A percentile compares a stretch with the other conserved stretches of the same genome.
phyloP scores from a whole-genome alignment of 768 basidiomycete genomes.

The Tephrocybe rancida region DNA sequence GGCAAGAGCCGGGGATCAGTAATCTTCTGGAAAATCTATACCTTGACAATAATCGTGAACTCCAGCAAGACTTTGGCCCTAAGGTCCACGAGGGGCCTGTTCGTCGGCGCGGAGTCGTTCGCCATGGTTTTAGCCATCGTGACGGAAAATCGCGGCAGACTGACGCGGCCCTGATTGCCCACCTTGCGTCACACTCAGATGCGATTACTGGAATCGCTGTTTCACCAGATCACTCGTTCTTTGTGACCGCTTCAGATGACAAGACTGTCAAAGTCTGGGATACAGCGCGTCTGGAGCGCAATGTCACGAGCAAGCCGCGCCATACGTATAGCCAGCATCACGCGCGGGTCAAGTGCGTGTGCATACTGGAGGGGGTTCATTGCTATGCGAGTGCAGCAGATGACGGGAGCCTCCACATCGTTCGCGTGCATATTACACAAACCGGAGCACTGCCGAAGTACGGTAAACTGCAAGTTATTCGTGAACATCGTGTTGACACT shows the following conservation, averaged over 20 bases:
- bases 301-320: slow-evolving; percentile 84
- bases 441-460: slow-evolving; percentile 81
- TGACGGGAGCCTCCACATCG: slow-evolving; percentile 82
- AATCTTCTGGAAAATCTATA: slow-evolving; percentile 90
- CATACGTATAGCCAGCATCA: slow-evolving; percentile 65
- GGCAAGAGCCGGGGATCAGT: slow-evolving; percentile 87
- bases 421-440: slow-evolving; percentile 75
- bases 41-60: slow-evolving; percentile 82
- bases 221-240: slow-evolving; percentile 94
- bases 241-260: slow-evolving; percentile 92
- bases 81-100: slow-evolving; percentile 80
- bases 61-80: slow-evolving; percentile 92
- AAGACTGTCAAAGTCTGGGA: slow-evolving; percentile 94
- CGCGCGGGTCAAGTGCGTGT: slow-evolving; percentile 67
- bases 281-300: slow-evolving; percentile 89
- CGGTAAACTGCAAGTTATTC: slow-evolving; percentile 73
- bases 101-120: slow-evolving; percentile 71
- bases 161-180: slow-evolving; percentile 82
- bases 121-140: slow-evolving; percentile 68
- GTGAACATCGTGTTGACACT: slow-evolving; percentile 77
- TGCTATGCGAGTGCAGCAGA: slow-evolving; percentile 89
- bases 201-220: slow-evolving; percentile 80
- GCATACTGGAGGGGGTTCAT: slow-evolving; percentile 83
- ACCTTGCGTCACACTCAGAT: slow-evolving; percentile 83
- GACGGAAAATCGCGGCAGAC: slow-evolving; percentile 62